Conservation (phyloP, 2,329 filamentous ascomycete species). For the Scopulariopsis brevicaulis region DNA sequence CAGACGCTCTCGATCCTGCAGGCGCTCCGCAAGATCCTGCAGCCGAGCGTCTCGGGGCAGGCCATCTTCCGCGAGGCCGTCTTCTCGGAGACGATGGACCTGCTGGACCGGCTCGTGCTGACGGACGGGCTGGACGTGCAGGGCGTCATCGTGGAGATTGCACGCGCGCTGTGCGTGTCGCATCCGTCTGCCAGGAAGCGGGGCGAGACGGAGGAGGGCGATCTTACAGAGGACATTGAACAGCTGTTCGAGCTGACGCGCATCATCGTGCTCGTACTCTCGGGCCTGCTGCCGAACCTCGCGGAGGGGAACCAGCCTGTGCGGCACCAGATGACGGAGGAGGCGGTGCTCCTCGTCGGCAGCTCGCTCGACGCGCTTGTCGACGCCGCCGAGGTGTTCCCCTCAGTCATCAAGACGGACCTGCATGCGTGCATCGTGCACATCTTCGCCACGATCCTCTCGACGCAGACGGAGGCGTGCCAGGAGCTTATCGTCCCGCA, state of each 20-base stretch:
- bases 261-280: conserved; percentile 88
- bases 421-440: conserved; percentile 94
- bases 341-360: conserved; percentile 70
- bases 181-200: conserved; percentile 70
- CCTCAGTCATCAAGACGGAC: conserved; percentile 90
- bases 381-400: conserved; percentile 91
- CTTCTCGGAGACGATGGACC: conserved; percentile 94
- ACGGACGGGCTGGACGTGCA: conserved; percentile 87
- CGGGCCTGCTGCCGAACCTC: conserved; percentile 76
- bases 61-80: conserved; percentile 94
- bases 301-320: conserved; percentile 53
- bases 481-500: conserved; percentile 85
- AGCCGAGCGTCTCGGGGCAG: conserved; percentile 88
- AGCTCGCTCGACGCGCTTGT: conserved; percentile 80
- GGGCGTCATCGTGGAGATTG: conserved; percentile 86
- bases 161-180: conserved; percentile 75
- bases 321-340: conserved; percentile 74
- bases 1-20: conserved; percentile 82
- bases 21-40: conserved; percentile 87
- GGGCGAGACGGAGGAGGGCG: conserved; percentile 49
- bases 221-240: conserved; percentile 92
- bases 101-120: conserved; percentile 82
- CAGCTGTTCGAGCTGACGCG: conserved; percentile 94
- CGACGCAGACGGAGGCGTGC: conserved; percentile 59
- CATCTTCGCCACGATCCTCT: conserved; percentile 88